Base-by-base conservation (phyloP, 2,329 filamentous ascomycete genomes). In the Sporothrix pallida region DNA sequence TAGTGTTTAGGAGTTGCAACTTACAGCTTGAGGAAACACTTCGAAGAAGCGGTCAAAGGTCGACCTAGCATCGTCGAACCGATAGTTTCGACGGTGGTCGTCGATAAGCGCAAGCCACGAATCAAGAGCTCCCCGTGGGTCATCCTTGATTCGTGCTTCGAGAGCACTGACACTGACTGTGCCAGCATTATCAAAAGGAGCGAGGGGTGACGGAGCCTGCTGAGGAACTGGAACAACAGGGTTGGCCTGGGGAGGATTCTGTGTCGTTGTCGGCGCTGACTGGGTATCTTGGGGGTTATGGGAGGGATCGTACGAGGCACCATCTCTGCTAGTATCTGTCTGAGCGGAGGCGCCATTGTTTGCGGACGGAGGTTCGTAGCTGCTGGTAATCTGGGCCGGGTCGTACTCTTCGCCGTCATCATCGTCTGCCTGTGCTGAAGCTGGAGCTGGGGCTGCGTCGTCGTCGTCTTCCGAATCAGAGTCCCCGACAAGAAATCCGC, bases 121-220 rank as follows among this genome's bases (percentile, higher is more conserved):
- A 81, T 96, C 93, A 82, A 96, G 89, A 78, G 98, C 95, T 79
- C 95, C 96, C 78, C 94, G 92, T 17, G 95, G 93, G 80, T 99
- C 96, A 79, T 98, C 93, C 80, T 92, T 91, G 81, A 98, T 92
- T 80, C 95, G 91, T 81, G 96, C 93, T 84, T 99, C 95, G 79
- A 98, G 87, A 74, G 95, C 89, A 74, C 92, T 90, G 78, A 95
- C 87, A 76, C 88, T 89, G 83, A 97, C 92, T 83, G 91, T 88
- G 73, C 92, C 89, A 70, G 26, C n/a, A 26, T 70, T 31, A 15
- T n/a, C 69, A 71, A 50, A 8, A 26, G 52, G 75, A 79, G 80
- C 72, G 10, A 23, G 20, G 2, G 75, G 76, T 74, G 75, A 72
- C 72, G 79, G 74, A 42, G 72, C 68, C 37, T 70, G 68, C 37